These are phyloP conservation scores for Sporothrix sp. DNA, from an alignment of 2,329 filamentous ascomycete genomes.

Conservation along the genomic window DNA sequence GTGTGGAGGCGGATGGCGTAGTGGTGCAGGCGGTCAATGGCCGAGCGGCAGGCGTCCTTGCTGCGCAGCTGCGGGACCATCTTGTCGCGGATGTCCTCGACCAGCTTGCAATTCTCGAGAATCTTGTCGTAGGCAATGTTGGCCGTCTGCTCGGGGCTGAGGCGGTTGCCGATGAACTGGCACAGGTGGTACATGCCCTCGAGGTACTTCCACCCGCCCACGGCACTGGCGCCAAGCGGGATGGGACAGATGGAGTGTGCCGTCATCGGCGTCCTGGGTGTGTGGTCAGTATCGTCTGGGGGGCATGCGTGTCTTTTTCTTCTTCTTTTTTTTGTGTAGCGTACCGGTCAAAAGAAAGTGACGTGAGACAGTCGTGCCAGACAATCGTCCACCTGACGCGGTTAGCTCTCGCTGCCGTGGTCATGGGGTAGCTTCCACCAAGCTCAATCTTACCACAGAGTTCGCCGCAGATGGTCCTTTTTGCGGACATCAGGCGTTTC, in stretches of 20 bases:
- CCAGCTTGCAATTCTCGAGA: slow-evolving; percentile 45
- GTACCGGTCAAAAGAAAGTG: slow-evolving; percentile 55
- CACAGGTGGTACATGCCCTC: slow-evolving; percentile 58
- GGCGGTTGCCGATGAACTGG: slow-evolving; percentile 47
- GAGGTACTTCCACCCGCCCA: slow-evolving; percentile 47
- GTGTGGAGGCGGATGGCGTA: slow-evolving; percentile 57
- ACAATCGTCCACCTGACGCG: slow-evolving; percentile 53
- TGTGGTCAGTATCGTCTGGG: not conserved
- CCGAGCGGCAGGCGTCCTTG: slow-evolving; percentile 55
- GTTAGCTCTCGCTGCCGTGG: no score
- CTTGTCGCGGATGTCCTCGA: slow-evolving; percentile 41
- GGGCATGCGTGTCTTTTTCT: not conserved
- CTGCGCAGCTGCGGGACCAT: slow-evolving; percentile 44
- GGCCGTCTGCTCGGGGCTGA: slow-evolving; percentile 45
- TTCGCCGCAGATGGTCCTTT: slow-evolving; percentile 45
- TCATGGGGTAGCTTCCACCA: no score
- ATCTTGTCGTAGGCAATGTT: slow-evolving; percentile 45
- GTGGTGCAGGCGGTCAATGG: slow-evolving; percentile 52
- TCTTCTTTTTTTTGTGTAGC: slow-evolving; percentile 3
- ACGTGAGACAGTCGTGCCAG: slow-evolving; percentile 58
- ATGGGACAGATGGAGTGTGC: slow-evolving; percentile 48
- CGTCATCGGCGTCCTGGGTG: slow-evolving; percentile 53
- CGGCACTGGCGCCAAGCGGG: slow-evolving; percentile 34
- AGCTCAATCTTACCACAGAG: slow-evolving; percentile 43
- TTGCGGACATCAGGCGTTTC: no score